These are phyloP conservation scores for Vaccinium corymbosum DNA, from an alignment of 148 eudicot species.

Conservation along the genomic window DNA sequence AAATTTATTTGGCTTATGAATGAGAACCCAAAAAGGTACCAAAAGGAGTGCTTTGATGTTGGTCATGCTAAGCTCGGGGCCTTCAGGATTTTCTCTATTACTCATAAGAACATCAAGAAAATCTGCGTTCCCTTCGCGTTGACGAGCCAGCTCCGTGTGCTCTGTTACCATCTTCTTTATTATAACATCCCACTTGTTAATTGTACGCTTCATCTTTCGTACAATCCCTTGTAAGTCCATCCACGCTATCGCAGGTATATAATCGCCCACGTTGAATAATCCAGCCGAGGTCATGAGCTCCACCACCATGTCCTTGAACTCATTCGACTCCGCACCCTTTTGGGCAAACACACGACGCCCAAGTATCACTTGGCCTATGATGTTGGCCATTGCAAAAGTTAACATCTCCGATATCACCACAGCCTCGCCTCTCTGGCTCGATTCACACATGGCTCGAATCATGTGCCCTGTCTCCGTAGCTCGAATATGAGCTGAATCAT, in stretches of 20 bases:
- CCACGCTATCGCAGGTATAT: conserved; percentile 26
- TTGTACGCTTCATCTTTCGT: conserved; percentile 29
- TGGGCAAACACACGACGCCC: conserved; percentile 22
- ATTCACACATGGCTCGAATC: conserved; percentile 13
- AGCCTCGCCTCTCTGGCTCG: conserved; percentile 6
- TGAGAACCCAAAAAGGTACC: not conserved
- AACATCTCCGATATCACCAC: conserved; percentile 25
- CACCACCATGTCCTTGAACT: conserved; percentile 27
- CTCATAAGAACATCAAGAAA: conserved; percentile 15
- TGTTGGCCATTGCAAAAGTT: conserved; percentile 23
- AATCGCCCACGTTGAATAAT: conserved; percentile 25
- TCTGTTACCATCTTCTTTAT: conserved; percentile 25
- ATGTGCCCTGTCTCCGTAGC: conserved; percentile 13
- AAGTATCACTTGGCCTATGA: conserved; percentile 25
- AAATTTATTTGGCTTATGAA: too few relatives aligned
- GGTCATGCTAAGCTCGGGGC: not conserved
- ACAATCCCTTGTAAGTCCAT: conserved; percentile 31
- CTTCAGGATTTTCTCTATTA: not conserved
- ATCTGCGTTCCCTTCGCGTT: conserved; percentile 27
- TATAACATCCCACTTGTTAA: conserved; percentile 20
- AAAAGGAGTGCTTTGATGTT: not conserved
- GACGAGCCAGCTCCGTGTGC: conserved; percentile 11
- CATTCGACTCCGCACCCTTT: conserved; percentile 19
- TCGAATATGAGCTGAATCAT: conserved; percentile 19
- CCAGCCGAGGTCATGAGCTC: conserved; percentile 29